Evolutionary conservation across 2,329 filamentous ascomycete species (phyloP), one percentile per base, ranked within the genome.

Genomic region (Neophaeococcomyces aloes): DNA sequence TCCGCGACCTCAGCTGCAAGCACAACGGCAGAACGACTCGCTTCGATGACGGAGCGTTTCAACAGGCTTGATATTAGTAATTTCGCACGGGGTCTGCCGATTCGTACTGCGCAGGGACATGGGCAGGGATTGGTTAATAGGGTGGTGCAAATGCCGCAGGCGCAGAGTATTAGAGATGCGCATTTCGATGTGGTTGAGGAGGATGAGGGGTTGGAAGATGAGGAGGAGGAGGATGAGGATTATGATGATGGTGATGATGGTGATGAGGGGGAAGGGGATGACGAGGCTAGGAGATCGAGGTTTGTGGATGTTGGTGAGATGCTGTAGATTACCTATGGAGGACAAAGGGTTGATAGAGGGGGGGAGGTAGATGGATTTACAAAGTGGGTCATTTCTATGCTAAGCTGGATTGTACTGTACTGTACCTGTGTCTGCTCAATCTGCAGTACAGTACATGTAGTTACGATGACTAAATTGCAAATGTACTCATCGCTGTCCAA

Each of bases 1-100:
- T 27, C 21, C 10, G 35, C 35, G n/a, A 38, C 35, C n/a, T 21
- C 18, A 5, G 30, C 39, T 14, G 27, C 31, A 2, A 23, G 15
- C 30, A 42, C 39, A 34, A 42, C 39, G 27, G 39, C 39, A 2
- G 39, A 42, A 17, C 33, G 34, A 23, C 21, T 42, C 7, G 39
- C 30, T 5, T 27, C 27, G 10, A 42, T 42, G 39, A 34, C 30
- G n/a, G 39, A 42, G 17, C 30, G 39, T 7, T 42, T 42, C 15
- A 42, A 42, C 23, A 21, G 31, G 39, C 30, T 42, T 4, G 39
- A 42, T 21, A 42, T 42, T 5, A 29, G 30, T 13, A 42, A 35
- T 42, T 35, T 42, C 29, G 31, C 39, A 19, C 11, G 29, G 21
- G 39, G 39, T 7, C 29, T 42, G 14, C 39, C 39, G 17, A 42